These are phyloP conservation scores for Gracilaria caudata DNA, from an alignment of 23 red algal genomes.

Conservation along the genomic window DNA sequence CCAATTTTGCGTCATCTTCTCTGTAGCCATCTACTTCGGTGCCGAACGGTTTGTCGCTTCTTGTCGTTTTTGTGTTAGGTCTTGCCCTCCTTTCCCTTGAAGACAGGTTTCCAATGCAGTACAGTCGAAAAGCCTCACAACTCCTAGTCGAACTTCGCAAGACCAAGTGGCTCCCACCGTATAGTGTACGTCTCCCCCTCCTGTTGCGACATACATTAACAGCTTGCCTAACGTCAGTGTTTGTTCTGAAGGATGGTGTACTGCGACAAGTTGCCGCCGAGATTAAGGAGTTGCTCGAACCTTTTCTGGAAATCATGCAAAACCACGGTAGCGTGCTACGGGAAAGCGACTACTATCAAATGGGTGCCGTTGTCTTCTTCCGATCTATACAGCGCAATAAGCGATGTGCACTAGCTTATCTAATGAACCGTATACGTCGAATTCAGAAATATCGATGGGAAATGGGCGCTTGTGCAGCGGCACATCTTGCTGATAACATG, in stretches of 20 bases:
- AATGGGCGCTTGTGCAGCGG: slow-evolving; percentile 29
- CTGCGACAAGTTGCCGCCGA: slow-evolving; percentile 73
- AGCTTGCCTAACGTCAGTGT: background rate
- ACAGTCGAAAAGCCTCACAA: slow-evolving; percentile 26
- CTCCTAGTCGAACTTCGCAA: slow-evolving; percentile 70
- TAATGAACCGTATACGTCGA: slow-evolving; percentile 60
- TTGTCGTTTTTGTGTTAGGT: too few species aligned
- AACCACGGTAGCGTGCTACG: slow-evolving; percentile 13
- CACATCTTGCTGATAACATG: slow-evolving; percentile 61
- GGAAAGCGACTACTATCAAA: slow-evolving; percentile 10
- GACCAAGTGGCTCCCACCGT: slow-evolving; percentile 68
- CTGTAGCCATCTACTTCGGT: background rate
- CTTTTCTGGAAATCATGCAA: slow-evolving; percentile 69
- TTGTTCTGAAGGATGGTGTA: slow-evolving; percentile 36
- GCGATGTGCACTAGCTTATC: slow-evolving; percentile 88
- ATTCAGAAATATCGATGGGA: slow-evolving; percentile 75
- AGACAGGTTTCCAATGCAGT: background rate
- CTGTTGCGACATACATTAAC: background rate
- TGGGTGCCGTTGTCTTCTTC: slow-evolving; percentile 76
- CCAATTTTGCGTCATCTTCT: background rate
- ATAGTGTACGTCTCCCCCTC: slow-evolving; percentile 31
- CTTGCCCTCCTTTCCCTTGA: too few species aligned
- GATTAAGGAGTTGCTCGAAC: slow-evolving; percentile 78
- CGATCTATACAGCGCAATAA: slow-evolving; percentile 90
- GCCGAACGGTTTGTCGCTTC: background rate